phyloP scores from a whole-genome alignment of 2,329 filamentous ascomycete genomes.

The Ophiostoma montium region DNA sequence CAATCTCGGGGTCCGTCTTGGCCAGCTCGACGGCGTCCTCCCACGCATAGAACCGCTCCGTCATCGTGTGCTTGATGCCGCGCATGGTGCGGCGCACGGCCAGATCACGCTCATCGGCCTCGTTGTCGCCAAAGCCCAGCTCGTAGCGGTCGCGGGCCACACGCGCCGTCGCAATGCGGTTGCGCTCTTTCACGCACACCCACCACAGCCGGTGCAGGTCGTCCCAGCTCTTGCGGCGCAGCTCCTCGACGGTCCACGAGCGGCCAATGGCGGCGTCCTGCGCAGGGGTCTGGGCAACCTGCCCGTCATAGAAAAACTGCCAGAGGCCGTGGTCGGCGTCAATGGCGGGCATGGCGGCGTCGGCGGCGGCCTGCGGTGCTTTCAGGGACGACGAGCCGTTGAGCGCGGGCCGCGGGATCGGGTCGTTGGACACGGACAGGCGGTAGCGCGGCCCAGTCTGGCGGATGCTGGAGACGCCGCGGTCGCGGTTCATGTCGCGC shows the following conservation, averaged over 20 bases:
- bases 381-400: background rate
- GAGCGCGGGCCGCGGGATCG: conserved; percentile 55
- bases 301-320: conserved; percentile 70
- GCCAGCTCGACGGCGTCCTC: conserved; percentile 58
- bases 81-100: conserved; percentile 64
- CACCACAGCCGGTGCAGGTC: conserved; percentile 90
- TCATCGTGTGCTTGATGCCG: conserved; percentile 70
- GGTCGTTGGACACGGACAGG: conserved; percentile 58
- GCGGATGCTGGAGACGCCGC: conserved; percentile 71
- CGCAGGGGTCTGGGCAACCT: conserved; percentile 53
- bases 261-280: conserved; percentile 63
- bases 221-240: conserved; percentile 83
- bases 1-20: conserved; percentile 50
- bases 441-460: conserved; percentile 60
- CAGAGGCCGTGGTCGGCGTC: conserved; percentile 76
- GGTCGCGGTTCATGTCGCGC: conserved; percentile 63
- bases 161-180: conserved; percentile 68
- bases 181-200: conserved; percentile 82
- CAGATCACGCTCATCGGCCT: conserved; percentile 47
- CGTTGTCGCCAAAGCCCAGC: conserved; percentile 59
- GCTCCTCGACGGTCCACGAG: conserved; percentile 71
- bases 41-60: conserved; percentile 82
- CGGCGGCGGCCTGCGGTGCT: background rate
- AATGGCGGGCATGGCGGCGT: conserved; percentile 33
- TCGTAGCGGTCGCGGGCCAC: conserved; percentile 53